Evolutionary conservation across 257 asterid genomes (phyloP).

Genomic region (Nicotiana sylvestris): DNA sequence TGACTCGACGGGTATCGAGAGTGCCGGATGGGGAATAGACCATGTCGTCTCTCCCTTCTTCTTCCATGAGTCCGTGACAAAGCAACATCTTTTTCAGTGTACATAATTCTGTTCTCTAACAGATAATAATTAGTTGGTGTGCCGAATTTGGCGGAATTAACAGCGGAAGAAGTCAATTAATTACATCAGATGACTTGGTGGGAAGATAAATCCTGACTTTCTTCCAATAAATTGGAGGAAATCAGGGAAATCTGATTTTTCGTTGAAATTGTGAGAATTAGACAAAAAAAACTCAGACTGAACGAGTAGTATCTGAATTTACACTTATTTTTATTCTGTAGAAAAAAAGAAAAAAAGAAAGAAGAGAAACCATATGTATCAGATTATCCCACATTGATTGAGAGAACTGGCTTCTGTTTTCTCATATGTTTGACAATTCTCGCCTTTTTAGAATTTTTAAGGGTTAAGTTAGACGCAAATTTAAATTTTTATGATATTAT

Average conservation of each 20-base stretch:
- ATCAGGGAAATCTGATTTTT: not conserved
- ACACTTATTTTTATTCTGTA: too few species aligned
- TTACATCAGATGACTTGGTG: not conserved
- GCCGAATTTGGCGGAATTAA: not conserved
- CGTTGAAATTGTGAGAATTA: not conserved
- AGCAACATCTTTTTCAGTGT: not conserved
- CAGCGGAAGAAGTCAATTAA: not conserved
- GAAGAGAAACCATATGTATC: too few species aligned
- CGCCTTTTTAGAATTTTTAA: too few species aligned
- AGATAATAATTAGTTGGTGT: not conserved
- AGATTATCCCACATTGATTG: too few species aligned
- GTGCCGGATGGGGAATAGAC: too few species aligned
- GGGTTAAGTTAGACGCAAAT: too few species aligned
- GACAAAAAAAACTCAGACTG: not conserved
- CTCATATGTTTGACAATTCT: too few species aligned
- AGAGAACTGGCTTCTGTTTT: too few species aligned
- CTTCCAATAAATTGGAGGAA: not conserved
- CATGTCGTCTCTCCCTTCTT: too few species aligned
- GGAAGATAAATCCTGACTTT: not conserved
- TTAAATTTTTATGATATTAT: too few species aligned
- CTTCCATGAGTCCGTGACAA: not conserved
- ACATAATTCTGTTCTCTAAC: not conserved
- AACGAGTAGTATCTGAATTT: not conserved
- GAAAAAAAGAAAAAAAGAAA: too few species aligned
- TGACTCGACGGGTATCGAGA: too few species aligned